A percentile compares a stretch with the other conserved stretches of the same genome.
Evolutionary conservation across 2,329 filamentous ascomycete genomes (phyloP).

Genomic region (Penicillium brasilianum): DNA sequence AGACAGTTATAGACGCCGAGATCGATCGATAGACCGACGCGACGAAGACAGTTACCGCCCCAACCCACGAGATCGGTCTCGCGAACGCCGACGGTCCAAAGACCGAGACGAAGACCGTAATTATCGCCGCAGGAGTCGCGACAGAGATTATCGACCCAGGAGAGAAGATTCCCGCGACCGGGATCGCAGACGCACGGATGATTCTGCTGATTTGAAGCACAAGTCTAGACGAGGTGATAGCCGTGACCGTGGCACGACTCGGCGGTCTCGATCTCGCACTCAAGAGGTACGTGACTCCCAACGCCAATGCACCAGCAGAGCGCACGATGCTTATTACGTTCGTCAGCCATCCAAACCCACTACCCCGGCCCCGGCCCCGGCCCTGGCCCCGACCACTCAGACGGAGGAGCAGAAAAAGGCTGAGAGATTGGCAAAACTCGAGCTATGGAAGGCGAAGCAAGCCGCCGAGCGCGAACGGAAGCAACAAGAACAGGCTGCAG

Average conservation of each 20-base stretch:
- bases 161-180: constrained; percentile 76
- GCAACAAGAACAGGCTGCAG: constrained; percentile 67
- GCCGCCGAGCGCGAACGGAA: constrained; percentile 74
- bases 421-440: constrained; percentile 78
- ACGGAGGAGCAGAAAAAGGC: constrained; percentile 77
- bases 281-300: constrained; percentile 60
- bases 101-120: constrained; percentile 63
- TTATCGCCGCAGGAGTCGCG: constrained; percentile 67
- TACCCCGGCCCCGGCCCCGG: constrained; percentile 40
- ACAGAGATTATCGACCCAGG: constrained; percentile 70
- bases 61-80: constrained; percentile 64
- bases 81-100: constrained; percentile 67
- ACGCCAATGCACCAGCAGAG: neutral
- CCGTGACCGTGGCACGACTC: constrained; percentile 59
- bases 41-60: constrained; percentile 67
- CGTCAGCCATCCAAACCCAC: constrained; percentile 60
- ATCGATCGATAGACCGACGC: constrained; percentile 66
- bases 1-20: constrained; percentile 67
- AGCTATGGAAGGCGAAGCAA: constrained; percentile 92
- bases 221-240: constrained; percentile 70
- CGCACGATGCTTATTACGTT: constrained; percentile 8
- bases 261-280: constrained; percentile 56
- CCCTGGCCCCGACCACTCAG: constrained; percentile 53
- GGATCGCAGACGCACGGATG: constrained; percentile 67
- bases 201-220: constrained; percentile 71